Evolutionary conservation across 768 basidiomycete species (phyloP).

Genomic region (Phaeolepiota aurea): DNA sequence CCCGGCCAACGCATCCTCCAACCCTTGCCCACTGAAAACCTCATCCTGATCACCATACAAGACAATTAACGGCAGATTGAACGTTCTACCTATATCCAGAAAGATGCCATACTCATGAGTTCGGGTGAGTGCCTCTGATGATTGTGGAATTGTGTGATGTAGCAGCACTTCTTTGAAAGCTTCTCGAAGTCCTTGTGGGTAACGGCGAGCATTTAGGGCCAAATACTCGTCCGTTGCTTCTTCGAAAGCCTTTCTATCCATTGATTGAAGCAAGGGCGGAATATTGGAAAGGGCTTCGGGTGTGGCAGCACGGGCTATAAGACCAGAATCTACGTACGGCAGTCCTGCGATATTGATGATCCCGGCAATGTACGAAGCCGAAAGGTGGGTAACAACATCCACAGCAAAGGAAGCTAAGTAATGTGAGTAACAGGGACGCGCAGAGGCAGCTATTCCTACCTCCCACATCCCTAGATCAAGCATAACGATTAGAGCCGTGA

Average conservation of each 20-base stretch:
- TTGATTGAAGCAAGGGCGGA: conserved; percentile 10
- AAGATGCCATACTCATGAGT: conserved; percentile 16
- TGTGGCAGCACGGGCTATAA: conserved; percentile 11
- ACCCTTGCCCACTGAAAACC: conserved; percentile 12
- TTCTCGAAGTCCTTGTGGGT: conserved; percentile 10
- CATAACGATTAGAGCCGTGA: not conserved
- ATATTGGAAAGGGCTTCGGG: conserved; percentile 11
- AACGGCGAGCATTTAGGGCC: conserved; percentile 8
- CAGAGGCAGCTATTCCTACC: not conserved
- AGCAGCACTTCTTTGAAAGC: conserved; percentile 16
- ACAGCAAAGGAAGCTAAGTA: conserved; percentile 4
- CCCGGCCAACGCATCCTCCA: conserved; percentile 12
- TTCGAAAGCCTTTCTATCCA: conserved; percentile 16
- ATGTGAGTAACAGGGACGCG: conserved; percentile 12
- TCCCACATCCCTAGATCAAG: too few relatives aligned
- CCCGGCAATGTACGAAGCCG: conserved; percentile 16
- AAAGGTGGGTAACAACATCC: conserved; percentile 16
- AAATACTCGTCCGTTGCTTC: conserved; percentile 12
- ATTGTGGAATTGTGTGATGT: conserved; percentile 16
- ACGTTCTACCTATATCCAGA: conserved; percentile 13
- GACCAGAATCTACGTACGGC: conserved; percentile 15
- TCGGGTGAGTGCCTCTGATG: conserved; percentile 12
- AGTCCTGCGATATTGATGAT: conserved; percentile 17
- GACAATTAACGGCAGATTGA: conserved; percentile 15
- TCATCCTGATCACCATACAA: conserved; percentile 18